Base-by-base conservation (phyloP, 1,284 basidiomycete species). In the Violaceomyces palustris region DNA sequence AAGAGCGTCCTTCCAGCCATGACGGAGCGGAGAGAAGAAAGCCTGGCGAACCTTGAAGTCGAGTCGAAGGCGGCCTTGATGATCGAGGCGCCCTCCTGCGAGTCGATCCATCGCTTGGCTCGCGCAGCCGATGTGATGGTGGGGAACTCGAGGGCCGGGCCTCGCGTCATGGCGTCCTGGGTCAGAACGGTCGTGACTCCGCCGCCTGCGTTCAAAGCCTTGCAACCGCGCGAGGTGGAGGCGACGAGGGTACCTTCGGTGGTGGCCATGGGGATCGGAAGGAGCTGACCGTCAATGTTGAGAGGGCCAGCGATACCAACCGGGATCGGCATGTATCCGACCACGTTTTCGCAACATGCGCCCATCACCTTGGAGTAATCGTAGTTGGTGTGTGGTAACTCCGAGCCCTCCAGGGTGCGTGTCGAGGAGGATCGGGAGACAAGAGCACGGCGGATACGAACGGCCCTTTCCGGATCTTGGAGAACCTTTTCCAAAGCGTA, bases 331-430 rank as follows among this genome's bases (percentile, higher is more conserved):
- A 97, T 92, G 75, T 87, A 99, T 18, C 94, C 94, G 35, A 98
- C 83, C 37, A 99, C 94, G 74, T 99, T 99, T 77, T 99, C 94
- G 76, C 94, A 99, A 77, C 94, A 99, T 4, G 93, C 92, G 50
- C 93, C 93, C 60, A 93, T 82, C 41, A 99, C 91, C 21, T 87
- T 83, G 29, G 85, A 84, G 77, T 98, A 99, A 76, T 97, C 89
- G 76, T 94, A 99, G 74, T 85, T 78, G 26, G 80, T 73, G 79
- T 87, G 83, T 0, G 94, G 94, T 14, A 98, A 77, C 35, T 84
- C 81, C 1, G 88, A 92, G 18, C 75, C 61, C 73, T 98, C 94
- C 33, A 98, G 80, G 0, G 88, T 87, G 74, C 86, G 83, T 0
- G 88, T 94, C 25, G 78, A 75, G 1, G 89, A 90, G 1, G 88